phyloP scores from a whole-genome alignment of 257 asterid species.

The Agastache rugosa region DNA sequence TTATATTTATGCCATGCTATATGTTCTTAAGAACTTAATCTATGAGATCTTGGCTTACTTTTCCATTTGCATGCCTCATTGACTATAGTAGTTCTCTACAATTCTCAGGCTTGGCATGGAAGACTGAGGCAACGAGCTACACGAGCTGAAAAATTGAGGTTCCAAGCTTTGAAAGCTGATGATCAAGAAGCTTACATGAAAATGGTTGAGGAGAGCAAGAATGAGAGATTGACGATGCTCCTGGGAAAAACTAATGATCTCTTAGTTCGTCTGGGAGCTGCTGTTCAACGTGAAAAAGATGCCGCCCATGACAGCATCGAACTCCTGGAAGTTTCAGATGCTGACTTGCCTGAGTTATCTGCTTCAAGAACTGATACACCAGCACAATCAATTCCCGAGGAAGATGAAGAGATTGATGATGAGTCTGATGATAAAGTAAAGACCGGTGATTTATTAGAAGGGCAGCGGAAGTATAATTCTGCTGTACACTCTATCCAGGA shows the following conservation, averaged over 20 bases:
- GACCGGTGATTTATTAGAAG: constrained; percentile 92
- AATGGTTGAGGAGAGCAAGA: constrained; percentile 99
- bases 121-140: constrained; percentile 98
- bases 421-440: constrained; percentile 60
- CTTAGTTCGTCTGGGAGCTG: constrained; percentile 92
- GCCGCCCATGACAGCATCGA: constrained; percentile 80
- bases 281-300: constrained; percentile 98
- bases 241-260: constrained; percentile 96
- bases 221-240: constrained; percentile 94
- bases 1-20: constrained; percentile 19
- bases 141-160: constrained; percentile 92
- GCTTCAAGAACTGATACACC: constrained; percentile 72
- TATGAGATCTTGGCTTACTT: constrained; percentile 23
- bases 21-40: constrained; percentile 14
- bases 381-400: constrained; percentile 73
- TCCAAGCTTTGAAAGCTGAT: constrained; percentile 97
- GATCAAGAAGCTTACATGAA: constrained; percentile 99
- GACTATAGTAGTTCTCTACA: constrained; percentile 18
- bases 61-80: constrained; percentile 26
- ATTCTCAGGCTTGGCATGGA: constrained; percentile 94
- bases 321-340: constrained; percentile 62
- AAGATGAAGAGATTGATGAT: constrained; percentile 71
- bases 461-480: constrained; percentile 94
- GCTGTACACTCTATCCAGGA: constrained; percentile 99
- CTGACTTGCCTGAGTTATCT: constrained; percentile 62